These are phyloP conservation scores for Linderniella brevidens DNA, from an alignment of 257 asterid species.

Conservation along the genomic window DNA sequence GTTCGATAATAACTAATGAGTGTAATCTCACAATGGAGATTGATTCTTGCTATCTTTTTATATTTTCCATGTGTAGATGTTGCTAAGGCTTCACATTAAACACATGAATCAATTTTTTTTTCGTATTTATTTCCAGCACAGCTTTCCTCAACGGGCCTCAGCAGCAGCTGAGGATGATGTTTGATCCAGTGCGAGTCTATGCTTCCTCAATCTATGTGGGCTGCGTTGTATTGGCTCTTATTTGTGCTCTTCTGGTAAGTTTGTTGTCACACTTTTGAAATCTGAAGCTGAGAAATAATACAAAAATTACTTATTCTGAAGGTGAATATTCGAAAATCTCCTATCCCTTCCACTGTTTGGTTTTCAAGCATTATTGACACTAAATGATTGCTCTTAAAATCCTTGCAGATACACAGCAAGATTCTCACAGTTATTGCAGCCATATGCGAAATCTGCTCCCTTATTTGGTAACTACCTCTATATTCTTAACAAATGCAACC, in stretches of 20 bases:
- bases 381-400: conserved; percentile 3
- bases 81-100: neutral
- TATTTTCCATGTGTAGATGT: too few relatives aligned
- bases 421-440: conserved; percentile 69
- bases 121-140: conserved; percentile 87
- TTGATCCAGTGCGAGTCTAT: conserved; percentile 65
- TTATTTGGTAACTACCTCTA: conserved; percentile 51
- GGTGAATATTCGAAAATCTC: neutral
- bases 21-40: too few relatives aligned
- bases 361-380: neutral
- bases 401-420: conserved; percentile 83
- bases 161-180: conserved; percentile 76
- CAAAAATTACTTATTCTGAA: neutral
- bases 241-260: conserved; percentile 87
- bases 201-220: conserved; percentile 66
- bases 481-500: neutral
- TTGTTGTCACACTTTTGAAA: neutral
- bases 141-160: conserved; percentile 68
- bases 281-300: neutral
- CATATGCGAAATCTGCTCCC: conserved; percentile 77
- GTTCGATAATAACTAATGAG: too few relatives aligned
- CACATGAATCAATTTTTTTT: too few relatives aligned
- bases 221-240: conserved; percentile 65
- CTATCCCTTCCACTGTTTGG: neutral
- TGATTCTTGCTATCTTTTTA: too few relatives aligned